Conservation (phyloP, 1,139 yeast species). For the Geotrichum phurueaensis region DNA sequence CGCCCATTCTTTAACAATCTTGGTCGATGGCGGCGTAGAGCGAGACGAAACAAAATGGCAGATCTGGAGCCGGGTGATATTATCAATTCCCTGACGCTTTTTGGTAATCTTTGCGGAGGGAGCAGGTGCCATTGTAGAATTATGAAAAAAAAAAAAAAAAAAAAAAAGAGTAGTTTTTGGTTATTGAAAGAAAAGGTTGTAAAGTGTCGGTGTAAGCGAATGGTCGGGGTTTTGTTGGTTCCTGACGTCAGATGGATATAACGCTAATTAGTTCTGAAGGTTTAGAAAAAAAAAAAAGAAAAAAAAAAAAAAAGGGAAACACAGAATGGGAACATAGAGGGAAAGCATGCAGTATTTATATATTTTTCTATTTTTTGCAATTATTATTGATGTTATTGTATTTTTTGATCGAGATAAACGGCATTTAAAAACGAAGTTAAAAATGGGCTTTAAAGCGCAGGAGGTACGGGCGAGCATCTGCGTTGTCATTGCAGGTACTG, state of each 20-base stretch:
- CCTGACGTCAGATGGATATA: background rate
- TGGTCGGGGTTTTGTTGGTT: background rate
- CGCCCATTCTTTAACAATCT: constrained; percentile 10
- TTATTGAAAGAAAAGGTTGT: background rate
- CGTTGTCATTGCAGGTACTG: too few relatives aligned
- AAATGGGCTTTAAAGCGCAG: too few relatives aligned
- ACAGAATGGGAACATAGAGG: background rate
- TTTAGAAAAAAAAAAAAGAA: too few relatives aligned
- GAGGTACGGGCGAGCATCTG: too few relatives aligned
- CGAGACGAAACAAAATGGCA: constrained; percentile 11
- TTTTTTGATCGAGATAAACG: too few relatives aligned
- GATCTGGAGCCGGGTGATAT: constrained; percentile 10
- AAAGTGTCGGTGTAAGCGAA: background rate
- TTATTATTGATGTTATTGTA: background rate
- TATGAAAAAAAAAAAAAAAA: background rate
- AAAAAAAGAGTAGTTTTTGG: too few relatives aligned
- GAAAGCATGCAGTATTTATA: background rate
- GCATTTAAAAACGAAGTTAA: background rate
- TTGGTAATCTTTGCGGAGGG: background rate
- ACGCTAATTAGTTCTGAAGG: background rate
- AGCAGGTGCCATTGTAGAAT: background rate
- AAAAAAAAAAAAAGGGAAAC: background rate
- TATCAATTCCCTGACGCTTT: constrained; percentile 3
- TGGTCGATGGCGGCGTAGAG: constrained; percentile 6
- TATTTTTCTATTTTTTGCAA: background rate